These are phyloP conservation scores for Cordyceps pruinosa DNA, from an alignment of 2,329 filamentous ascomycete genomes.

Conservation along the genomic window DNA sequence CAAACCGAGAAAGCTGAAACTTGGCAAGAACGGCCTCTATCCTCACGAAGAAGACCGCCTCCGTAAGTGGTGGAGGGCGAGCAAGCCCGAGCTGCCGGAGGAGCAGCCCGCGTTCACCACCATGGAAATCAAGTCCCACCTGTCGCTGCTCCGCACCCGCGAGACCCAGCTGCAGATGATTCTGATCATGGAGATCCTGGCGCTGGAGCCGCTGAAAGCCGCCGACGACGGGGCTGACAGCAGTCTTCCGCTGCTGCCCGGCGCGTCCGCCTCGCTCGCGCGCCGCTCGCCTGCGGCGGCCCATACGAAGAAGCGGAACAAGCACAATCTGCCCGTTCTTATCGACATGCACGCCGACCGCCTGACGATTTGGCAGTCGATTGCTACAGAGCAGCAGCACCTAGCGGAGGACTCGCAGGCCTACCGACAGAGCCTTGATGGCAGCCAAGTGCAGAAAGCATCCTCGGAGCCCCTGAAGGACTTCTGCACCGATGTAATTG, in stretches of 20 bases:
- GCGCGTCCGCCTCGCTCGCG: constrained; percentile 28
- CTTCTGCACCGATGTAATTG: constrained; percentile 74
- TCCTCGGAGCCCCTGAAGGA: constrained; percentile 60
- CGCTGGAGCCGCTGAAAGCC: constrained; percentile 52
- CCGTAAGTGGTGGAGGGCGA: constrained; percentile 61
- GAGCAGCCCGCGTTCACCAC: constrained; percentile 41
- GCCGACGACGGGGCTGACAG: constrained; percentile 35
- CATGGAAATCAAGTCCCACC: constrained; percentile 52
- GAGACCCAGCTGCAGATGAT: constrained; percentile 80
- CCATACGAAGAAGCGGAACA: constrained; percentile 47
- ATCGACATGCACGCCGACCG: constrained; percentile 71
- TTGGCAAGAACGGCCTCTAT: constrained; percentile 63
- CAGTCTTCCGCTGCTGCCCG: constrained; percentile 39
- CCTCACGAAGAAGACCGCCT: constrained; percentile 58
- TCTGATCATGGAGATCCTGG: constrained; percentile 67
- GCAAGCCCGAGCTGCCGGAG: constrained; percentile 44
- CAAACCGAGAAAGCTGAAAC: constrained; percentile 57
- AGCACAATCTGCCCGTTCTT: constrained; percentile 57
- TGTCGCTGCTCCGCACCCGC: constrained; percentile 61
- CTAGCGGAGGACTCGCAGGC: constrained; percentile 43
- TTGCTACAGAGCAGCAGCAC: constrained; percentile 53
- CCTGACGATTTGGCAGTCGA: constrained; percentile 78
- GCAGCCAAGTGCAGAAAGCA: constrained; percentile 32
- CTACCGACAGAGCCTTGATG: constrained; percentile 24
- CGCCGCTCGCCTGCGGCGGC: constrained; percentile 24